Evolutionary conservation across 2,329 filamentous ascomycete species (phyloP), one percentile per base, ranked within the genome.

Genomic region (Fusarium cicatricum): DNA sequence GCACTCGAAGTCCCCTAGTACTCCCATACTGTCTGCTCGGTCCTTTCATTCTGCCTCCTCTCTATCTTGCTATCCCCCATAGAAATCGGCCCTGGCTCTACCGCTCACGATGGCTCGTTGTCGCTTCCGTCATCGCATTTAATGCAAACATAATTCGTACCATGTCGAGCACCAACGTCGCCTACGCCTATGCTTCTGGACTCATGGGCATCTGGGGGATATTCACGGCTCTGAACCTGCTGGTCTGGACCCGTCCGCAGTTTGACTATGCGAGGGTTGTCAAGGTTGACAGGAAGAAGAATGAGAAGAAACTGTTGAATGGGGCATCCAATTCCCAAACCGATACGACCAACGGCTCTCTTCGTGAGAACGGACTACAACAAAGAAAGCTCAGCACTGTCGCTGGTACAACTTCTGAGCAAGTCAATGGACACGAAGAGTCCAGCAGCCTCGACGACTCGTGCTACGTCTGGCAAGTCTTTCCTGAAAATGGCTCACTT

Each of bases 391-490:
- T 23, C 5, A 21, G 36, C 8, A 14, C 38, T 10, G 14, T n/a
- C 19, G 32, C 31, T n/a, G 40, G n/a, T 29, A 36, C 29, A 16
- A 32, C 47, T 23, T 56, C 47, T 15, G 36, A 32, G 15, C n/a
- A 34, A n/a, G 28, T 39, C 9, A 45, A 49, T 19, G 23, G 19
- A 16, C 39, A 31, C n/a, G 14, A 19, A n/a, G 40, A 55, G 15
- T 28, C 46, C 21, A 31, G 28, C 8, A 11, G 14, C 11, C 38
- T 41, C 1, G 66, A 74, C 15, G 71, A 73, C 5, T 74, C 74
- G 39, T 78, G 83, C 52, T 87, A 86, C 51, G 80, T 82, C 64
- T 89, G 86, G 86, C 80, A 89, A 67, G 71, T 78, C 1, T 89
- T 82, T 60, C 86, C 85, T 0, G 75, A 77, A 4, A 69, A 80